Evolutionary conservation across 2,329 filamentous ascomycete species (phyloP).

Genomic region (Fonsecaea monophora): DNA sequence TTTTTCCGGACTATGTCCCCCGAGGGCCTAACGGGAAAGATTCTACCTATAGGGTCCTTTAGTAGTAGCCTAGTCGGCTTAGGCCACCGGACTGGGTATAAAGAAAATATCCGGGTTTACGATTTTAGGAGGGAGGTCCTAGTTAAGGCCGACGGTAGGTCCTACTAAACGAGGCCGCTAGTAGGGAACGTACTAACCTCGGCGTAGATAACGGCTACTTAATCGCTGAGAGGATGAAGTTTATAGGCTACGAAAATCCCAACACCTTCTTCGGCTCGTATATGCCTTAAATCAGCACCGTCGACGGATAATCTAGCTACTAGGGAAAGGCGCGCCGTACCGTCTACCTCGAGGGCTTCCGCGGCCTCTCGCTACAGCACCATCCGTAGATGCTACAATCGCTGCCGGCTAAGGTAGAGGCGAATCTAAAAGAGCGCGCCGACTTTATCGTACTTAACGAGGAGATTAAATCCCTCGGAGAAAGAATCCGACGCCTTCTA

Average conservation of each 20-base stretch:
- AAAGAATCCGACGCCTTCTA: too few species aligned
- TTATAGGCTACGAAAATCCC: constrained; percentile 34
- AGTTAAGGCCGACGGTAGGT: constrained; percentile 37
- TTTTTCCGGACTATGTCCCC: constrained; percentile 38
- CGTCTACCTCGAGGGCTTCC: constrained; percentile 37
- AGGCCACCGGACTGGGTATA: constrained; percentile 32
- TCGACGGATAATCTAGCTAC: constrained; percentile 35
- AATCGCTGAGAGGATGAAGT: constrained; percentile 37
- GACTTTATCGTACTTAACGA: too few species aligned
- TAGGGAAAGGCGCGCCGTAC: constrained; percentile 33
- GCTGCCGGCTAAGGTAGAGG: too few species aligned
- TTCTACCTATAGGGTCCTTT: constrained; percentile 33
- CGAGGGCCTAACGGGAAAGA: constrained; percentile 30
- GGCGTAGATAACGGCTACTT: too few species aligned
- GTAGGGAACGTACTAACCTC: constrained; percentile 12
- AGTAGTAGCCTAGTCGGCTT: constrained; percentile 27
- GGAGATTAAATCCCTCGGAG: too few species aligned
- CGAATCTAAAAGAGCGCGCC: too few species aligned
- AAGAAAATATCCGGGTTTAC: constrained; percentile 36
- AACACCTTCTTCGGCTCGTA: constrained; percentile 38
- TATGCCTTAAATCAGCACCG: constrained; percentile 35
- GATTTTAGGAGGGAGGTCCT: constrained; percentile 33
- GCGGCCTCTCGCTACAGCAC: constrained; percentile 34
- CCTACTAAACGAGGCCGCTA: constrained; percentile 20
- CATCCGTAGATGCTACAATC: constrained; percentile 36